Evolutionary conservation across 768 basidiomycete species (phyloP).

Genomic region (Crepidotus variabilis): DNA sequence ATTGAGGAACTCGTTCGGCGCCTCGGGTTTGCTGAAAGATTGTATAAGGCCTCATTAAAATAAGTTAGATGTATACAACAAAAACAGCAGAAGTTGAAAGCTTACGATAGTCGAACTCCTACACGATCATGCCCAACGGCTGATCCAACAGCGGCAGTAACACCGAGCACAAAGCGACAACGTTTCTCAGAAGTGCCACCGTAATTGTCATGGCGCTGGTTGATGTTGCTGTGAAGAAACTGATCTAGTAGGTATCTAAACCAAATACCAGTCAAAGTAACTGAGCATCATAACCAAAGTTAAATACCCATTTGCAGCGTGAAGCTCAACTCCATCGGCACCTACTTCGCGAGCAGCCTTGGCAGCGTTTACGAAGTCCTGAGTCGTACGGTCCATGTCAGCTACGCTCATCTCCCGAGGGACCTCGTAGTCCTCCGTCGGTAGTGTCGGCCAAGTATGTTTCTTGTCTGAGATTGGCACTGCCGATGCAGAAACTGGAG

Average conservation of each 20-base stretch:
- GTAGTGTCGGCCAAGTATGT: background rate
- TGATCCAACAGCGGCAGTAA: constrained; percentile 39
- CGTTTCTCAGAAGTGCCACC: constrained; percentile 58
- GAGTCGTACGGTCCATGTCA: constrained; percentile 12
- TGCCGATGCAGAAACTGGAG: constrained; percentile 9
- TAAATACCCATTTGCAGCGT: constrained; percentile 27
- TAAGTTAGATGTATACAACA: background rate
- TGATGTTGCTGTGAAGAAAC: constrained; percentile 45
- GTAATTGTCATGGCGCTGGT: constrained; percentile 53
- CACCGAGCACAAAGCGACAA: constrained; percentile 46
- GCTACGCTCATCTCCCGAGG: constrained; percentile 13
- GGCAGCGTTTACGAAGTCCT: constrained; percentile 14
- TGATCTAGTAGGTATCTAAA: constrained; percentile 41
- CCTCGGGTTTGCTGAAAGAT: constrained; percentile 17
- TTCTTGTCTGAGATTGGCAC: constrained; percentile 11
- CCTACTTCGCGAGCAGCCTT: constrained; percentile 28
- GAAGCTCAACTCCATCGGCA: constrained; percentile 54
- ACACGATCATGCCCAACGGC: constrained; percentile 46
- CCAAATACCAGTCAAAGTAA: background rate
- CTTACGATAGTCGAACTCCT: constrained; percentile 38
- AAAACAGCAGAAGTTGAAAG: background rate
- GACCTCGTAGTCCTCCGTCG: constrained; percentile 6
- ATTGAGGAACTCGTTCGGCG: constrained; percentile 11
- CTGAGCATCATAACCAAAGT: background rate
- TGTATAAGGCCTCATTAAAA: constrained; percentile 12